A percentile compares a stretch with the other conserved stretches of the same genome.
These are phyloP conservation scores for Cytidiella melzeri DNA, from an alignment of 768 basidiomycete species.

Conservation along the genomic window DNA sequence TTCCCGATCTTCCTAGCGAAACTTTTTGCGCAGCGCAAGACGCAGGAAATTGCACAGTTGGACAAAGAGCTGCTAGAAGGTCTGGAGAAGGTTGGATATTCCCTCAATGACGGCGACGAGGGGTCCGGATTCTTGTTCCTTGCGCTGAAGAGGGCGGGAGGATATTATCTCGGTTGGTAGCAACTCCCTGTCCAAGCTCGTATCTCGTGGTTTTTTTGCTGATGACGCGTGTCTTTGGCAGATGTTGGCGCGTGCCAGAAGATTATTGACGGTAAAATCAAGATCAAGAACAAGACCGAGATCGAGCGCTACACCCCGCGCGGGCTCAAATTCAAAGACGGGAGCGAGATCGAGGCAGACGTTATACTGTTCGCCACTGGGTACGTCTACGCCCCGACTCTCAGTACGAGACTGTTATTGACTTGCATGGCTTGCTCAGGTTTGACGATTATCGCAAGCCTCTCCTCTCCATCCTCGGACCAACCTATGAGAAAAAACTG, in stretches of 20 bases:
- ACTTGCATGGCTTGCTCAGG: neutral
- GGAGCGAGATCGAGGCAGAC: constrained; percentile 20
- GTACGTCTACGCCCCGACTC: constrained; percentile 1
- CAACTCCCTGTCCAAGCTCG: neutral
- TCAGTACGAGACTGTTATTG: neutral
- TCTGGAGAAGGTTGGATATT: constrained; percentile 53
- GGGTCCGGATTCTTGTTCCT: constrained; percentile 40
- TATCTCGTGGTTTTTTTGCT: neutral
- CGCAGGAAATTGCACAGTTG: constrained; percentile 26
- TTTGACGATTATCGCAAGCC: constrained; percentile 8
- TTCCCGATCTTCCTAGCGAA: constrained; percentile 28
- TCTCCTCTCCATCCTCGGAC: constrained; percentile 34
- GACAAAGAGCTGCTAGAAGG: constrained; percentile 48
- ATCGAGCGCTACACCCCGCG: constrained; percentile 24
- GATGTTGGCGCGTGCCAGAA: constrained; percentile 56
- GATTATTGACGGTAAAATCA: constrained; percentile 64
- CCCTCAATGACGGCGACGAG: constrained; percentile 42
- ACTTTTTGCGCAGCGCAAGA: constrained; percentile 24
- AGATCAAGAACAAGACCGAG: constrained; percentile 51
- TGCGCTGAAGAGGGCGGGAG: neutral
- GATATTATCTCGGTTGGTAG: constrained; percentile 4
- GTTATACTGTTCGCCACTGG: constrained; percentile 25
- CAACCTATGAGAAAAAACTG: constrained; percentile 38
- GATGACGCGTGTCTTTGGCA: constrained; percentile 16
- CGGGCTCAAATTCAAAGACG: constrained; percentile 20